Percentiles rank a stretch among this genome's conserved stretches.
These are phyloP conservation scores for Entomortierella beljakovae DNA, from an alignment of 192 early-diverging fungal species.

Conservation along the genomic window DNA sequence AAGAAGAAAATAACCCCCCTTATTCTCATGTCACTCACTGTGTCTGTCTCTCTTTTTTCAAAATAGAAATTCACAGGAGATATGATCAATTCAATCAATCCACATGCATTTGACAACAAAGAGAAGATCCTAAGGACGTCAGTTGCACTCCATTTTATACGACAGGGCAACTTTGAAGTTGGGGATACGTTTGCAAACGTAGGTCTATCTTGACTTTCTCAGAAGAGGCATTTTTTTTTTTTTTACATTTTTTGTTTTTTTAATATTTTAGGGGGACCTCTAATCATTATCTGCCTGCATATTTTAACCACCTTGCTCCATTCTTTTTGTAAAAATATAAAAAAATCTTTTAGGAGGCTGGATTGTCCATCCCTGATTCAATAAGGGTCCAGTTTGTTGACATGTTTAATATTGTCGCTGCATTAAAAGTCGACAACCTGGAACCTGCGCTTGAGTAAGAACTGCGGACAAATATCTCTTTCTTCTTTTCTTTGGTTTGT, in stretches of 20 bases:
- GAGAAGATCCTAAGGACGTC: slow-evolving; percentile 70
- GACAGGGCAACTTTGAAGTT: slow-evolving; percentile 88
- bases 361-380: slow-evolving; percentile 54
- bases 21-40: neutral
- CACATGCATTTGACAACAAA: slow-evolving; percentile 82
- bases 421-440: slow-evolving; percentile 70
- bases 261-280: neutral
- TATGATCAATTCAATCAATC: slow-evolving; percentile 68
- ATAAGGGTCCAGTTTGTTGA: slow-evolving; percentile 77
- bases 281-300: neutral
- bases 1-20: neutral
- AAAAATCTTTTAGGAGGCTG: slow-evolving; percentile 52
- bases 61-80: slow-evolving; percentile 76
- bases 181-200: slow-evolving; percentile 70
- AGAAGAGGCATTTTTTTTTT: neutral
- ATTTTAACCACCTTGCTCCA: neutral
- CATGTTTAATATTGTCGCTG: slow-evolving; percentile 83
- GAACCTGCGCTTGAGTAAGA: slow-evolving; percentile 70
- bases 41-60: neutral
- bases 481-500: neutral
- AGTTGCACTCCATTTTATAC: slow-evolving; percentile 83
- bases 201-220: too few relatives aligned
- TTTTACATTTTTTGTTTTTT: neutral
- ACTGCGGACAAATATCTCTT: too few relatives aligned
- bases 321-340: neutral